A percentile compares a stretch with the other conserved stretches of the same genome.
phyloP scores from a whole-genome alignment of 2,329 filamentous ascomycete genomes.

The Aspergillus novofumigatus region DNA sequence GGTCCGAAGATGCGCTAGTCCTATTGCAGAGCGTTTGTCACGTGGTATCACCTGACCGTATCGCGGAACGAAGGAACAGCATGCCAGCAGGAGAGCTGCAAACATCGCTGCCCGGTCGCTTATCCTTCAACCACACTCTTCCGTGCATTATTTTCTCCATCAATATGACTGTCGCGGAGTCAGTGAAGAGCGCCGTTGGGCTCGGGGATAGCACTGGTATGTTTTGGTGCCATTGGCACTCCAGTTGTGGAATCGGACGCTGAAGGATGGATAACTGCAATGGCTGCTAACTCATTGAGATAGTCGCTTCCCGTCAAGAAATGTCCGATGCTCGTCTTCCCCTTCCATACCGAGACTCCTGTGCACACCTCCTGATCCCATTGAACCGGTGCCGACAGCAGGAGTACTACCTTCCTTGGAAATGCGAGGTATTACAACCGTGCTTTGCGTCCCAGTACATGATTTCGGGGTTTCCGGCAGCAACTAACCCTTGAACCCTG shows the following conservation, averaged over 20 bases:
- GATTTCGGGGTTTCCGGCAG: background rate
- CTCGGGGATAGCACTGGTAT: constrained; percentile 38
- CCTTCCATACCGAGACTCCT: constrained; percentile 89
- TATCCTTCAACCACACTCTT: constrained; percentile 12
- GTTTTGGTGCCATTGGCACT: constrained; percentile 24
- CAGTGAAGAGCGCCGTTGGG: constrained; percentile 47
- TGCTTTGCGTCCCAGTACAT: constrained; percentile 5
- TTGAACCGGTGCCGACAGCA: constrained; percentile 91
- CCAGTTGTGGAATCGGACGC: constrained; percentile 5
- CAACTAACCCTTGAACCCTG: constrained; percentile 6
- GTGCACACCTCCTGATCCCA: constrained; percentile 89
- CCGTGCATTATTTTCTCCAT: constrained; percentile 8
- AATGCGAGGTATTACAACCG: constrained; percentile 72
- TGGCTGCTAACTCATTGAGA: constrained; percentile 11
- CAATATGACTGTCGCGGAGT: constrained; percentile 46
- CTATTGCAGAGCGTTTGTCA: constrained; percentile 10
- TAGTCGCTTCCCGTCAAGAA: constrained; percentile 61
- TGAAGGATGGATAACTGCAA: constrained; percentile 5
- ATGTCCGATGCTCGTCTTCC: constrained; percentile 91
- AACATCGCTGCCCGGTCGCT: constrained; percentile 20
- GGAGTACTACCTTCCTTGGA: constrained; percentile 94
- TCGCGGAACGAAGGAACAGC: constrained; percentile 25
- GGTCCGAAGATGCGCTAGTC: constrained; percentile 25
- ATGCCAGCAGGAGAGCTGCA: constrained; percentile 23
- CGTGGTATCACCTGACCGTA: constrained; percentile 23